Percentiles rank a stretch among this genome's conserved stretches.
Conservation (phyloP, 1,139 yeast genomes). For the Zygosaccharomyces pseudobailii region DNA sequence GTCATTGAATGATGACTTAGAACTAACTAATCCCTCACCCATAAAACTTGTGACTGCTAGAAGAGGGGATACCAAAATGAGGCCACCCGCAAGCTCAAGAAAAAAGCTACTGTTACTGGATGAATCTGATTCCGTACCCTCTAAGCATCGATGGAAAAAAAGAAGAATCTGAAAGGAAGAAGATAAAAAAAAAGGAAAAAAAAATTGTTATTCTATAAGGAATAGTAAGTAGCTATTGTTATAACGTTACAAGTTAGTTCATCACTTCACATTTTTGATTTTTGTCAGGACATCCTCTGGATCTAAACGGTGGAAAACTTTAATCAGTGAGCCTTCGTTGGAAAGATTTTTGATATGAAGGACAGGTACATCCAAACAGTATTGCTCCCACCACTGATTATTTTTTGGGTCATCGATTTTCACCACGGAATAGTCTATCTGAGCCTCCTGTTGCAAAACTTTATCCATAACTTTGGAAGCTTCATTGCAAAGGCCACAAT, state of each 20-base stretch:
- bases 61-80: slow-evolving; percentile 12
- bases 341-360: slow-evolving; percentile 58
- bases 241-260: not conserved
- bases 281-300: slow-evolving; percentile 53
- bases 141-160: slow-evolving; percentile 12
- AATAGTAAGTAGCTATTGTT: not conserved
- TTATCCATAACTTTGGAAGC: slow-evolving; percentile 54
- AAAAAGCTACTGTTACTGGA: slow-evolving; percentile 24
- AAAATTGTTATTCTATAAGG: not conserved
- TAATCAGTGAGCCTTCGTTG: slow-evolving; percentile 43
- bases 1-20: slow-evolving; percentile 30
- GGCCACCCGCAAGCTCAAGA: slow-evolving; percentile 12
- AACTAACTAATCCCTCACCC: slow-evolving; percentile 31
- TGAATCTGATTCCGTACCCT: slow-evolving; percentile 15
- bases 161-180: slow-evolving; percentile 11
- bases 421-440: slow-evolving; percentile 43
- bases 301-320: slow-evolving; percentile 73
- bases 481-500: slow-evolving; percentile 72
- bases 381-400: slow-evolving; percentile 70
- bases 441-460: slow-evolving; percentile 31
- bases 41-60: slow-evolving; percentile 17
- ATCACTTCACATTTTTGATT: slow-evolving; percentile 28
- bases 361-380: slow-evolving; percentile 89
- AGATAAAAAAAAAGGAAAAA: not conserved
- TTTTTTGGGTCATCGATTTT: slow-evolving; percentile 71